Conservation (phyloP, 306 rosid genomes). For the Castanea crenata region DNA sequence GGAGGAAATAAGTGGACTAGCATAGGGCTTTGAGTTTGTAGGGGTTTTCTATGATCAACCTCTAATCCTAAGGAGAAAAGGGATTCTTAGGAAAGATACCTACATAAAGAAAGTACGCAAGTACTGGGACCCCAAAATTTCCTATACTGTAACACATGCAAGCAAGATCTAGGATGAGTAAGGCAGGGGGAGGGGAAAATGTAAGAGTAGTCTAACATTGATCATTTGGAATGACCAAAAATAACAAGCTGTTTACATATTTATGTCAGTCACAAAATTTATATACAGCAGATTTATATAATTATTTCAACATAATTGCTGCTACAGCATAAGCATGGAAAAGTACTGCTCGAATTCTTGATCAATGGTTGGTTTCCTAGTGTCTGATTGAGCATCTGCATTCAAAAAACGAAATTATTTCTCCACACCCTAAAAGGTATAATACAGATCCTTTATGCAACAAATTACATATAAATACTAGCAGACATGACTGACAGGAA, state of each 20-base stretch:
- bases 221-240: not conserved
- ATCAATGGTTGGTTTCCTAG: constrained; percentile 79
- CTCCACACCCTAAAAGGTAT: not conserved
- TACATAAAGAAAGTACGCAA: not conserved
- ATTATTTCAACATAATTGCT: constrained; percentile 15
- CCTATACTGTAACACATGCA: not conserved
- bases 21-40: too few relatives aligned
- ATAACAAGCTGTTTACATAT: constrained; percentile 4
- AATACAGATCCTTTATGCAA: constrained; percentile 6
- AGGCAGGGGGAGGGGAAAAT: not conserved
- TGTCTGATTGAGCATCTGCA: constrained; percentile 66
- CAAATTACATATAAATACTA: not conserved
- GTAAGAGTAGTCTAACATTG: constrained; percentile 1
- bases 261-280: constrained; percentile 7
- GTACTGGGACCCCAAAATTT: not conserved
- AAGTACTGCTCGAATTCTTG: constrained; percentile 92
- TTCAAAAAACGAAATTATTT: constrained; percentile 17
- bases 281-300: not conserved
- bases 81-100: too few relatives aligned
- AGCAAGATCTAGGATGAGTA: not conserved
- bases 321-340: constrained; percentile 77
- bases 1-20: too few relatives aligned
- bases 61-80: too few relatives aligned
- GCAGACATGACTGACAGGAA: not conserved
- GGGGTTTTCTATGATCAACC: too few relatives aligned